Conservation (phyloP, 306 rosid species). For the Hippophae gyantsensis region DNA sequence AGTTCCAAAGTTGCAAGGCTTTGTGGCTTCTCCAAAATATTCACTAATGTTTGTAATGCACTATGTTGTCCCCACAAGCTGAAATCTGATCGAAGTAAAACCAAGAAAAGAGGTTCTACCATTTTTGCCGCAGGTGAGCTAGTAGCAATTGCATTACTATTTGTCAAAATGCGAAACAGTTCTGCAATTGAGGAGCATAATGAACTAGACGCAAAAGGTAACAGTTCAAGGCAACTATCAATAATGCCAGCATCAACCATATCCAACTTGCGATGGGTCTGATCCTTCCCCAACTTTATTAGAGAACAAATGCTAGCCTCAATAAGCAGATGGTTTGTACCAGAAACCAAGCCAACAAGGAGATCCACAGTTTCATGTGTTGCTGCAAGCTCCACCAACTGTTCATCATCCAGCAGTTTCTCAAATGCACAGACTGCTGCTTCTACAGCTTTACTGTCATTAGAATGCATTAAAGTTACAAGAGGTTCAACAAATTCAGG, state of each 20-base stretch:
- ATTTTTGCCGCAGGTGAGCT: conserved; percentile 79
- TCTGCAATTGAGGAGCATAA: conserved; percentile 87
- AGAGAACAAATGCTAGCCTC: conserved; percentile 76
- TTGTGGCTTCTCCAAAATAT: conserved; percentile 96
- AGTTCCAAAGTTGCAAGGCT: conserved; percentile 83
- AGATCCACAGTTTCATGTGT: conserved; percentile 62
- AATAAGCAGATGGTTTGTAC: conserved; percentile 59
- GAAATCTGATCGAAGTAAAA: conserved; percentile 73
- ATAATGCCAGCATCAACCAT: conserved; percentile 84
- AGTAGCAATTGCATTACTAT: conserved; percentile 83
- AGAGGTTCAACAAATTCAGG: conserved; percentile 70
- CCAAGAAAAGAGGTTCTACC: conserved; percentile 91
- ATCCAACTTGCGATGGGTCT: conserved; percentile 65
- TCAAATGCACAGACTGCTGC: conserved; percentile 87
- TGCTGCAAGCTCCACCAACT: conserved; percentile 71
- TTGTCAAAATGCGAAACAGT: conserved; percentile 87
- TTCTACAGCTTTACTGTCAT: conserved; percentile 50
- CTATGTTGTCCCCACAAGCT: conserved; percentile 97
- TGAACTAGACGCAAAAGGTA: conserved; percentile 73
- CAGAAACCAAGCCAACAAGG: conserved; percentile 78
- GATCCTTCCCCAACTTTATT: conserved; percentile 82
- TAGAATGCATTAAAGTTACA: conserved; percentile 66
- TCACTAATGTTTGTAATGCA: conserved; percentile 95
- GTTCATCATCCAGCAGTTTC: conserved; percentile 82
- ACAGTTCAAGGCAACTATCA: conserved; percentile 66